phyloP scores from a whole-genome alignment of 2,329 filamentous ascomycete genomes.

The Tolypocladium cylindrosporum region DNA sequence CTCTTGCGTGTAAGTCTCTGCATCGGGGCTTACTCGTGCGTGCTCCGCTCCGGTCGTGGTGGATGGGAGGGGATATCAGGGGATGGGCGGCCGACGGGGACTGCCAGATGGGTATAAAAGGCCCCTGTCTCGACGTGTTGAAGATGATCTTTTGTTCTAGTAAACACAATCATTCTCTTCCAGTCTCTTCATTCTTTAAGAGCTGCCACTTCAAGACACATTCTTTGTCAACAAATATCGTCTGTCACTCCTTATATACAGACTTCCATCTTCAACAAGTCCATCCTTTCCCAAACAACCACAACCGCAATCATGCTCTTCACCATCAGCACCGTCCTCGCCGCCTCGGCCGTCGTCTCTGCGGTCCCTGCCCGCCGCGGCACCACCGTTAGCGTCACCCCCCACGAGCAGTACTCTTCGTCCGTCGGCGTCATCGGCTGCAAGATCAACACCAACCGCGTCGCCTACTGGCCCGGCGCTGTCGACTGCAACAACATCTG shows the following conservation, averaged over 20 bases:
- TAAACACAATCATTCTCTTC: not conserved
- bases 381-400: slow-evolving; percentile 28
- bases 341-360: slow-evolving; percentile 1
- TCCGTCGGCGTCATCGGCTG: slow-evolving; percentile 49
- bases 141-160: not conserved
- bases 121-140: not conserved
- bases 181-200: not conserved
- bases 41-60: not conserved
- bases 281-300: not conserved
- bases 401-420: slow-evolving; percentile 46
- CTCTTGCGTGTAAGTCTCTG: not conserved
- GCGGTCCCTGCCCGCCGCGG: not conserved
- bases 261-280: not conserved
- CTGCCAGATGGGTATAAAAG: not conserved
- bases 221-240: not conserved
- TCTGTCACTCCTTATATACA: not conserved
- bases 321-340: not conserved
- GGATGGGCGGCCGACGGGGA: not conserved
- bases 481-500: slow-evolving; percentile 48
- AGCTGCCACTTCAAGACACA: not conserved
- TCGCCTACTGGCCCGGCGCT: slow-evolving; percentile 48
- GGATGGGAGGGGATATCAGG: not conserved
- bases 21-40: not conserved
- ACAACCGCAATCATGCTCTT: slow-evolving; percentile 1
- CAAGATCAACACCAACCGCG: slow-evolving; percentile 49